A percentile compares a stretch with the other conserved stretches of the same genome.
Conservation (phyloP, 108 stramenopile species). For the Nannochloropsis gaditana region DNA sequence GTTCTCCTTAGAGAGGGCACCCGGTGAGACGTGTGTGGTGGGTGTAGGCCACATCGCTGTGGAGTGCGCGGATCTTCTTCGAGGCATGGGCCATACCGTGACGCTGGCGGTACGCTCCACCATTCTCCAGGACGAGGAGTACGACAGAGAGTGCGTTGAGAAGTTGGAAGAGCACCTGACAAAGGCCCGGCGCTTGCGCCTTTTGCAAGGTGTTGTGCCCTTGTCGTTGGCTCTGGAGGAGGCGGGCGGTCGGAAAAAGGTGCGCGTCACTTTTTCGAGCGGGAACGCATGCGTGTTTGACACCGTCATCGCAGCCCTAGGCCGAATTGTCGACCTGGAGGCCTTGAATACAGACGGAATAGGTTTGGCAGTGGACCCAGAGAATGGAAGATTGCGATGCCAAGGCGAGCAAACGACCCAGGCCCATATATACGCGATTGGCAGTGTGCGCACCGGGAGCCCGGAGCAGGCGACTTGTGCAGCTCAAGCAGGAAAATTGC, state of each 20-base stretch:
- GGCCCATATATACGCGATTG: constrained; percentile 93
- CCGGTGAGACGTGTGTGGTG: constrained; percentile 85
- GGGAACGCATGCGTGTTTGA: constrained; percentile 48
- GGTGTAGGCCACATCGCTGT: constrained; percentile 92
- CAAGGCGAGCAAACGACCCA: constrained; percentile 73
- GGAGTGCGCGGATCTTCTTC: constrained; percentile 90
- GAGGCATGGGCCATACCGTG: constrained; percentile 73
- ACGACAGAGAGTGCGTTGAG: constrained; percentile 85
- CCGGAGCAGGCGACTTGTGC: constrained; percentile 97
- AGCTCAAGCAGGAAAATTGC: constrained; percentile 79
- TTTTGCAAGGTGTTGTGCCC: constrained; percentile 46
- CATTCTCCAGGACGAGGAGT: constrained; percentile 66
- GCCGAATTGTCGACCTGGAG: constrained; percentile 77
- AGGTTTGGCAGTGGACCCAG: neutral
- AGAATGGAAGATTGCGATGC: constrained; percentile 67
- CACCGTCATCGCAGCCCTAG: constrained; percentile 78
- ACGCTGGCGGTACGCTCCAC: constrained; percentile 85
- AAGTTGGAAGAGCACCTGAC: constrained; percentile 75
- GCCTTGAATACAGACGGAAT: constrained; percentile 52
- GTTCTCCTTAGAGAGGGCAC: constrained; percentile 72
- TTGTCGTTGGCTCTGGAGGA: neutral
- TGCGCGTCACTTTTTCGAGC: neutral
- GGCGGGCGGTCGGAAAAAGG: neutral
- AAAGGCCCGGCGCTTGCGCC: constrained; percentile 71
- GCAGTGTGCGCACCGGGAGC: constrained; percentile 89